A percentile compares a stretch with the other conserved stretches of the same genome.
Conservation (phyloP, 108 stramenopile genomes). For the Cylindrotheca fusiformis region DNA sequence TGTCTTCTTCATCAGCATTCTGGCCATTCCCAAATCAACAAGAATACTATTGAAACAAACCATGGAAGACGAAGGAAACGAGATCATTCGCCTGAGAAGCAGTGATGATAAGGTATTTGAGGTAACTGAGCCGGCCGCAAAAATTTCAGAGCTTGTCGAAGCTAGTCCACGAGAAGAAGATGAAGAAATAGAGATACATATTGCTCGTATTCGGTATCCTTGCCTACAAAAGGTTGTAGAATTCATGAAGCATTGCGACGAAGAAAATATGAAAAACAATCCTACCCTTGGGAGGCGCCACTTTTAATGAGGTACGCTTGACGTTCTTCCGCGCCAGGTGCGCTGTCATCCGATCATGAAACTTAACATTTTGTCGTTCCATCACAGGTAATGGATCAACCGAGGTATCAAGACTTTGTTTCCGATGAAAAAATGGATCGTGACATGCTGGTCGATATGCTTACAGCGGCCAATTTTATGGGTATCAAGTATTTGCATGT, state of each 20-base stretch:
- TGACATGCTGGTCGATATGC: conserved; percentile 69
- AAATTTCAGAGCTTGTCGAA: conserved; percentile 29
- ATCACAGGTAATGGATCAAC: conserved; percentile 54
- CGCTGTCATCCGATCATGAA: no score
- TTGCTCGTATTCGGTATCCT: conserved; percentile 42
- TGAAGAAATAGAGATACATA: conserved; percentile 39
- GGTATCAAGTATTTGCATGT: conserved; percentile 73
- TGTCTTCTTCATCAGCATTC: no score
- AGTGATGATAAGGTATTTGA: conserved; percentile 19
- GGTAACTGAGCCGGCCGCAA: conserved; percentile 18
- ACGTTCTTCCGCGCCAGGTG: no score
- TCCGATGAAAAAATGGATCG: conserved; percentile 40
- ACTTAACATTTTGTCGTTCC: no score
- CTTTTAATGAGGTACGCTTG: conserved; percentile 56
- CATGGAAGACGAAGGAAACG: conserved; percentile 9
- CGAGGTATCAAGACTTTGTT: conserved; percentile 72
- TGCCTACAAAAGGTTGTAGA: conserved; percentile 70
- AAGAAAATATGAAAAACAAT: conserved; percentile 68
- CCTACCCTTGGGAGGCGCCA: conserved; percentile 54
- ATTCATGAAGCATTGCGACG: conserved; percentile 67
- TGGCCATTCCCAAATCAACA: no score
- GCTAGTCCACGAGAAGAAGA: conserved; percentile 17
- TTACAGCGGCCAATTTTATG: conserved; percentile 83
- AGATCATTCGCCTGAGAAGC: conserved; percentile 10
- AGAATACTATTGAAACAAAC: neutral